These are phyloP conservation scores for Serendipita indica DNA, from an alignment of 768 basidiomycete genomes.

Conservation along the genomic window DNA sequence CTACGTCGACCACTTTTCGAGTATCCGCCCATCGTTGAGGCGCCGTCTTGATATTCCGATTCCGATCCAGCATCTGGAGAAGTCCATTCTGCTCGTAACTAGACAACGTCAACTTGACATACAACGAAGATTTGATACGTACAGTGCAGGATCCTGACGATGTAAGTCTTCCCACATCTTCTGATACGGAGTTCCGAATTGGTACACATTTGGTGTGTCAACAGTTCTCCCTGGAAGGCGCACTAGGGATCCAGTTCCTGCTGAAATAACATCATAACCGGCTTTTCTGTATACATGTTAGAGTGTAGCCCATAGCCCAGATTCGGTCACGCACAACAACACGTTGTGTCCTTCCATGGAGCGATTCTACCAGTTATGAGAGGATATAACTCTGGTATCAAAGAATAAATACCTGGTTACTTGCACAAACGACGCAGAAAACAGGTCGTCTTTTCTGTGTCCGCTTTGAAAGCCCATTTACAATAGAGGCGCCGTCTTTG, in stretches of 20 bases:
- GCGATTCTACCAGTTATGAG: constrained; percentile 48
- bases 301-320: too few relatives aligned
- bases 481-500: background rate
- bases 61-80: constrained; percentile 91
- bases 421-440: constrained; percentile 99
- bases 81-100: constrained; percentile 92
- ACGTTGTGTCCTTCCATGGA: constrained; percentile 98
- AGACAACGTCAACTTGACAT: constrained; percentile 6
- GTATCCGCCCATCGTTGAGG: constrained; percentile 97
- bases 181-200: constrained; percentile 95
- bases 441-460: constrained; percentile 51
- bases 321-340: constrained; percentile 46
- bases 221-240: constrained; percentile 90
- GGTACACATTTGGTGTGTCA: constrained; percentile 94
- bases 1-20: constrained; percentile 78
- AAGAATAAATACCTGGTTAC: constrained; percentile 64
- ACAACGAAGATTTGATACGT: constrained; percentile 22
- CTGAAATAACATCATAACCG: constrained; percentile 81
- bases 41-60: constrained; percentile 76
- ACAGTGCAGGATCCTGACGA: constrained; percentile 73
- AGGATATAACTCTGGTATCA: constrained; percentile 15
- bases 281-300: too few relatives aligned
- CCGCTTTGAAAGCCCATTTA: background rate
- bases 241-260: constrained; percentile 92
- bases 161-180: constrained; percentile 83